Percentiles rank a stretch among this genome's conserved stretches.
Conservation (phyloP, 768 basidiomycete species). For the Mycena chlorophos region DNA sequence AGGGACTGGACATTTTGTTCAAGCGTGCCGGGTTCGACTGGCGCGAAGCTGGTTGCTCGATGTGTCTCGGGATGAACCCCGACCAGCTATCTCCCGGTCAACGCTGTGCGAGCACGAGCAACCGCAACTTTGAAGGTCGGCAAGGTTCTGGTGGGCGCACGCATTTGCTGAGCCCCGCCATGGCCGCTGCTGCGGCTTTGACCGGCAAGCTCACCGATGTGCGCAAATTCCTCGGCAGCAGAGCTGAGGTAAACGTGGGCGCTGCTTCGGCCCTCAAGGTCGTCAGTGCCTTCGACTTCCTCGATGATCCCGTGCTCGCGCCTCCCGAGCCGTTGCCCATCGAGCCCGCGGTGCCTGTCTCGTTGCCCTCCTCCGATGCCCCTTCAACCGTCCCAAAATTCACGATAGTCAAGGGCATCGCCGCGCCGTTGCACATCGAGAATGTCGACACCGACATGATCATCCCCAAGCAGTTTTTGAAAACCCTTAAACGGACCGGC, state of each 20-base stretch:
- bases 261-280: conserved; percentile 64
- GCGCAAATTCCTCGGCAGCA: conserved; percentile 63
- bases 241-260: conserved; percentile 43
- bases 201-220: conserved; percentile 85
- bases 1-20: conserved; percentile 84
- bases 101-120: conserved; percentile 89
- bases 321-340: conserved; percentile 49
- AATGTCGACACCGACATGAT: conserved; percentile 95
- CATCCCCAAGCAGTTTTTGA: conserved; percentile 92
- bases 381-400: conserved; percentile 62
- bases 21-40: conserved; percentile 92
- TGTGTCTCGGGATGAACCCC: conserved; percentile 96
- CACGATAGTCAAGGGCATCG: conserved; percentile 67
- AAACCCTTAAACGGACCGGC: conserved; percentile 88
- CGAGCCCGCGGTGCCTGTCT: conserved; percentile 33
- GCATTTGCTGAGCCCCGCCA: conserved; percentile 86
- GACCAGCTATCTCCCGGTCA: conserved; percentile 82
- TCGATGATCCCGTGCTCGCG: conserved; percentile 65
- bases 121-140: conserved; percentile 92
- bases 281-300: conserved; percentile 70
- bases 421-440: conserved; percentile 77
- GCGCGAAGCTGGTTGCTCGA: conserved; percentile 94
- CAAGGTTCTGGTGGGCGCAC: conserved; percentile 87
- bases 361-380: conserved; percentile 43
- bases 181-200: conserved; percentile 90